Base-by-base conservation (phyloP, 495 filamentous ascomycete species). In the Echria macrotheca region DNA sequence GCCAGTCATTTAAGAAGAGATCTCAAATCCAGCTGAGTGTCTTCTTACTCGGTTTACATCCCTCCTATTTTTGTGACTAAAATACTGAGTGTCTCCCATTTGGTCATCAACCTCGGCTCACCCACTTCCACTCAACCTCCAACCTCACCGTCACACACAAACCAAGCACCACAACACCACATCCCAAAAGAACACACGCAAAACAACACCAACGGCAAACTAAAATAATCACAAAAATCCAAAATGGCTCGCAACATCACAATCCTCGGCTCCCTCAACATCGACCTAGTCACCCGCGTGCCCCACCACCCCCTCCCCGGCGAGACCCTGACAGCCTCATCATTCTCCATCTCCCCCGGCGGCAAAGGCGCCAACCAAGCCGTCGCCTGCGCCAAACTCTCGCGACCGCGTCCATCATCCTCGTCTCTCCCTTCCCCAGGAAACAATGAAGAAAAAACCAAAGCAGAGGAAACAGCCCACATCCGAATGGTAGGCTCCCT, bases 281-380 rank as follows among this genome's bases (percentile, higher is more conserved):
- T 81, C 55, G 93, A 98, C 71, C 82, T 96, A 50, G 84, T 94
- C 35, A 89, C 88, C 31, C 79, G 84, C 50, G 95, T 91, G 24
- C 75, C 87, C 0, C 89, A 93, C 31, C 75, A 95, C 50, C 93
- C 93, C 2, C 65, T 71, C 0, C 77, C 85, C 3, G 93, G 93
- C 49, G 93, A 98, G 60, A 98, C 93, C 3, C 77, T 98, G 31
- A 91, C 84, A 2, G 75, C 88, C n/a, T 74, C 70, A 45, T 79
- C 80, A 5, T 94, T 93, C 73, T 73, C 77, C 61, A 86, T 81
- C 33, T 90, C 85, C 40, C 81, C 83, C 11, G 93, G 93, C 46
- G 93, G 93, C 33, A 98, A 98, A 69, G 93, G 93, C 52, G 89
- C 89, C 26, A 98, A 98, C 73, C 93, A 97, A 70, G 89, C 89